Percentiles rank a stretch among this genome's conserved stretches.
These are phyloP conservation scores for Byssochlamys sp. DNA, from an alignment of 2,329 filamentous ascomycete species.

Conservation along the genomic window DNA sequence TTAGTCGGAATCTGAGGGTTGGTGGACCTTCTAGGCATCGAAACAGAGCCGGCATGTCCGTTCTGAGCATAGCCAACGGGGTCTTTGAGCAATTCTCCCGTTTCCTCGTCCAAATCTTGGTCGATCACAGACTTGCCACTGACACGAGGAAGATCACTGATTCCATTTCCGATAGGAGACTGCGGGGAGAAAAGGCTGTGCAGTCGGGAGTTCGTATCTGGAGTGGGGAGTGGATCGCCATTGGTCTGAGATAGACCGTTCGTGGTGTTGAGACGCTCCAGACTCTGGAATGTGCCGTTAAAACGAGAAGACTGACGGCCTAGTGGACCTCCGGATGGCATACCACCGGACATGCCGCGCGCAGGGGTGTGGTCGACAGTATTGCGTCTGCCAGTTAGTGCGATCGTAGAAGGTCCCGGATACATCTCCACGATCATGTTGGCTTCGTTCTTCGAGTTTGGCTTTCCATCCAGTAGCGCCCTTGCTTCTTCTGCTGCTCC, in stretches of 20 bases:
- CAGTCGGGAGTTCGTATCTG: slow-evolving; percentile 40
- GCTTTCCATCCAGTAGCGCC: slow-evolving; percentile 51
- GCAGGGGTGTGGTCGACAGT: slow-evolving; percentile 43
- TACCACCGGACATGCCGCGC: slow-evolving; percentile 23
- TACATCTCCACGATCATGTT: slow-evolving; percentile 48
- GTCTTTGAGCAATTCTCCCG: slow-evolving; percentile 53
- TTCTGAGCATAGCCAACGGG: slow-evolving; percentile 62
- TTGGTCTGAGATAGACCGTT: slow-evolving; percentile 34
- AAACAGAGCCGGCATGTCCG: slow-evolving; percentile 40
- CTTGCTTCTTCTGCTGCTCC: slow-evolving; percentile 52
- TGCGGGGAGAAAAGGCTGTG: slow-evolving; percentile 53
- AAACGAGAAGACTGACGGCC: slow-evolving; percentile 50
- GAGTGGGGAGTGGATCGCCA: slow-evolving; percentile 44
- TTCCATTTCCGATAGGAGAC: slow-evolving; percentile 48
- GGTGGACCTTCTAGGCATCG: slow-evolving; percentile 53
- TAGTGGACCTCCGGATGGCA: slow-evolving; percentile 30
- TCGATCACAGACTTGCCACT: slow-evolving; percentile 56
- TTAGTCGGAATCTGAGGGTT: slow-evolving; percentile 61
- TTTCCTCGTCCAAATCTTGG: slow-evolving; percentile 56
- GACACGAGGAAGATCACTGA: slow-evolving; percentile 42
- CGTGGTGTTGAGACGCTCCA: slow-evolving; percentile 48
- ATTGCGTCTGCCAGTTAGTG: slow-evolving; percentile 36
- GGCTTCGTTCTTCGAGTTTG: slow-evolving; percentile 51
- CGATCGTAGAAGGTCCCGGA: slow-evolving; percentile 30
- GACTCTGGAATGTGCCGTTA: slow-evolving; percentile 51